Conservation (phyloP, 2,329 filamentous ascomycete genomes). For the Daldinia sp. region DNA sequence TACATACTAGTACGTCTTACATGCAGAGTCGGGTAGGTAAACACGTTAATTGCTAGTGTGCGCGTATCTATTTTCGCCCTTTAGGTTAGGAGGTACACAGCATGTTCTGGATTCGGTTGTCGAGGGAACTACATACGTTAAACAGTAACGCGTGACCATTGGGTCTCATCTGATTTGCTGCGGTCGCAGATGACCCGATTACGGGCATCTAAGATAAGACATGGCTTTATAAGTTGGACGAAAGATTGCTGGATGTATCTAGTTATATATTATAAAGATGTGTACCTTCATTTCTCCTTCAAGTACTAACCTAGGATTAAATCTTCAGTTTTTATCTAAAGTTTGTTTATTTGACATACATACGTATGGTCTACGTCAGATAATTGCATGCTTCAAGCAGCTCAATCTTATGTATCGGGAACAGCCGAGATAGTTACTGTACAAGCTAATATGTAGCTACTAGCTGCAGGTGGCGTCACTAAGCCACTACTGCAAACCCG, state of each 20-base stretch:
- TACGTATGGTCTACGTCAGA: neutral
- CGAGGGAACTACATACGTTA: constrained; percentile 37
- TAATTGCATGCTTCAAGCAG: neutral
- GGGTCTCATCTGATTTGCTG: constrained; percentile 32
- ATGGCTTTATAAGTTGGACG: neutral
- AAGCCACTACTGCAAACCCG: neutral
- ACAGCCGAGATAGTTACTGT: neutral
- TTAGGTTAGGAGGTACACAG: neutral
- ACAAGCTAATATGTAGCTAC: too few species aligned
- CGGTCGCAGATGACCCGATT: constrained; percentile 31
- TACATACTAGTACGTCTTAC: too few species aligned
- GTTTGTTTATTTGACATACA: neutral
- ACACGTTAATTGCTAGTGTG: neutral
- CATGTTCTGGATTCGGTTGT: constrained; percentile 27
- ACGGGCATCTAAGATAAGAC: constrained; percentile 13
- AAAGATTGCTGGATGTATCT: too few species aligned
- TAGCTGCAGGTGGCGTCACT: constrained; percentile 18
- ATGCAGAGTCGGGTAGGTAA: too few species aligned
- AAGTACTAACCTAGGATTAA: too few species aligned
- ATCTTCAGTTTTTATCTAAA: neutral
- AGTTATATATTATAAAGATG: too few species aligned
- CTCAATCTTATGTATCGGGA: neutral
- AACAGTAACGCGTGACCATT: constrained; percentile 35
- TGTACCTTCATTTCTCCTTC: too few species aligned
- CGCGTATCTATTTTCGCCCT: neutral